A percentile compares a stretch with the other conserved stretches of the same genome.
Conservation (phyloP, 129 eudicot species). For the Flaveria bidentis region DNA sequence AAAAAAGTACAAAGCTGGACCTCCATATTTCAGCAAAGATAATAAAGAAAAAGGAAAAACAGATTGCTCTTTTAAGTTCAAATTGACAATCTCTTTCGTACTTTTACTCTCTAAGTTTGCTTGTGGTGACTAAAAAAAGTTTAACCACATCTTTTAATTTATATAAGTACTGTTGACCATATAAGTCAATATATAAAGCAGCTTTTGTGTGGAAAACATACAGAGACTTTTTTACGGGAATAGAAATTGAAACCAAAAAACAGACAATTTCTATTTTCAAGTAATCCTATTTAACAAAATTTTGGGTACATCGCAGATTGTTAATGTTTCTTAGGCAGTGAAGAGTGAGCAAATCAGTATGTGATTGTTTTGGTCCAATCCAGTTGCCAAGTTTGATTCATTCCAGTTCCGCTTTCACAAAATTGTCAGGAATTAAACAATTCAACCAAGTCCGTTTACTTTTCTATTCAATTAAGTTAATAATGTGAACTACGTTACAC, state of each 20-base stretch:
- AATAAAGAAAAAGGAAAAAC: too few species aligned
- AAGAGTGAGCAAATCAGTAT: background rate
- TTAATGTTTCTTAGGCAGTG: background rate
- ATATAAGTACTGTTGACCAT: background rate
- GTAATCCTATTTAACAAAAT: background rate
- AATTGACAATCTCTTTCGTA: background rate
- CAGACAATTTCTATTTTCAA: background rate
- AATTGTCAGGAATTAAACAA: background rate
- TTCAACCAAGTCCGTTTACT: background rate
- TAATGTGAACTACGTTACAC: background rate
- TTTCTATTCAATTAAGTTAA: background rate
- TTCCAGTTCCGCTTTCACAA: background rate
- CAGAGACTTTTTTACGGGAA: background rate
- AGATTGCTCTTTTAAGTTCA: too few species aligned
- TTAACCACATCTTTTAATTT: background rate
- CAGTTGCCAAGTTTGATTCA: background rate
- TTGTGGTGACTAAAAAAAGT: background rate
- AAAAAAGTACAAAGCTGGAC: too few species aligned
- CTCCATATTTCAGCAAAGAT: too few species aligned
- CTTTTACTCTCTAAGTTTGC: background rate
- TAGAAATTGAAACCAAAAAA: background rate
- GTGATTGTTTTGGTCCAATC: background rate
- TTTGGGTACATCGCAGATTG: background rate
- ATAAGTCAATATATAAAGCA: background rate
- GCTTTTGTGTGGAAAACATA: background rate